Percentiles rank a stretch among this genome's conserved stretches.
These are phyloP conservation scores for Neopestalotiopsis sp. DNA, from an alignment of 2,329 filamentous ascomycete species.

Conservation along the genomic window DNA sequence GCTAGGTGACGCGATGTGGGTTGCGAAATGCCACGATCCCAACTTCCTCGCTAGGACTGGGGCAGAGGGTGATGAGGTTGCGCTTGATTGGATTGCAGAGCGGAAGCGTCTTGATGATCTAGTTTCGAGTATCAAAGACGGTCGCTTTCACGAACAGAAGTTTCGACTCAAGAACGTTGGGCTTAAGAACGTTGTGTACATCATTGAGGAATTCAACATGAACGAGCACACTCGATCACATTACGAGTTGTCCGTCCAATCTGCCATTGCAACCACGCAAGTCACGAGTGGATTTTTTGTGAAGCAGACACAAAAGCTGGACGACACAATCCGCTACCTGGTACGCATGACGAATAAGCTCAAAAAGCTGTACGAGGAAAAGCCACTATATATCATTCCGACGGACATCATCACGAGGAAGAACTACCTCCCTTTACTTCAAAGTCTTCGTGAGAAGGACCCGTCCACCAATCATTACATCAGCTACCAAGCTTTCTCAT, in stretches of 20 bases:
- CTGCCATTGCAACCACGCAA: slow-evolving; percentile 78
- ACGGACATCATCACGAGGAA: slow-evolving; percentile 65
- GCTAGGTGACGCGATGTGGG: slow-evolving; percentile 79
- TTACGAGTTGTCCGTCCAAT: slow-evolving; percentile 71
- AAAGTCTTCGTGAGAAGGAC: slow-evolving; percentile 61
- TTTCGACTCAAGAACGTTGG: slow-evolving; percentile 77
- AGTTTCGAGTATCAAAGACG: slow-evolving; percentile 81
- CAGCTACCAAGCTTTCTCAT: slow-evolving; percentile 74
- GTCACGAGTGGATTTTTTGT: slow-evolving; percentile 82
- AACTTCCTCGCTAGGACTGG: slow-evolving; percentile 61
- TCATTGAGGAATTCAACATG: slow-evolving; percentile 76
- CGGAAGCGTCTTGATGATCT: slow-evolving; percentile 82
- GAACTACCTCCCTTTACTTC: slow-evolving; percentile 70
- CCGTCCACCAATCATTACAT: slow-evolving; percentile 62
- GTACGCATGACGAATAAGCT: slow-evolving; percentile 74
- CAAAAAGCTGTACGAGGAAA: slow-evolving; percentile 66
- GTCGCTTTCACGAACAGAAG: slow-evolving; percentile 84
- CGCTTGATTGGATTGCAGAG: slow-evolving; percentile 82
- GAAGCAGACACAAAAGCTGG: slow-evolving; percentile 76
- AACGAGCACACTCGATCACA: slow-evolving; percentile 57
- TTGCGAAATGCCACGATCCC: slow-evolving; percentile 73
- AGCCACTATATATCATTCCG: slow-evolving; percentile 67
- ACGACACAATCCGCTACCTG: slow-evolving; percentile 80
- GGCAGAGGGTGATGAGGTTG: slow-evolving; percentile 70
- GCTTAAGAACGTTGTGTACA: slow-evolving; percentile 77